phyloP scores from a whole-genome alignment of 345 rosid genomes.

The Cardamine chenopodiifolia region DNA sequence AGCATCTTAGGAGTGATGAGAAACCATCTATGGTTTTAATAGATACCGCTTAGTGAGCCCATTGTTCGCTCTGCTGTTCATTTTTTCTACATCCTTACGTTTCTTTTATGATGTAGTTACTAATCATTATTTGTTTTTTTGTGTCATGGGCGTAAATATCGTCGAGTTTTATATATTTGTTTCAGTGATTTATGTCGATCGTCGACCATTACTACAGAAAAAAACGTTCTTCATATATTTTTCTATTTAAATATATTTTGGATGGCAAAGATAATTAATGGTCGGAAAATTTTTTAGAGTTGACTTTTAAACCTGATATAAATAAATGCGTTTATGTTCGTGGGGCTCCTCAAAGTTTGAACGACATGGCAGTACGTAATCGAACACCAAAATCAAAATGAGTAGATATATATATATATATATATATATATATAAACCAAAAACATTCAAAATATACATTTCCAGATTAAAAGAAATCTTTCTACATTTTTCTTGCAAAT shows the following conservation, averaged over 20 bases:
- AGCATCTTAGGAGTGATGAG: conserved; percentile 19
- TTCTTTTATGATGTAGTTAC: conserved; percentile 9
- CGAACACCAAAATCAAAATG: neutral
- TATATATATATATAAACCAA: neutral
- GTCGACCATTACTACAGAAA: conserved; percentile 1
- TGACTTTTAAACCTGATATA: conserved; percentile 27
- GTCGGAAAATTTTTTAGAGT: conserved; percentile 34
- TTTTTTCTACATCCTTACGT: conserved; percentile 20
- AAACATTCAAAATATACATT: neutral
- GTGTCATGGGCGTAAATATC: conserved; percentile 9
- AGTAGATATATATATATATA: neutral
- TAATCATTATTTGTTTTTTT: neutral
- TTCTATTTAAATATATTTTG: neutral
- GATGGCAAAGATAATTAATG: conserved; percentile 2
- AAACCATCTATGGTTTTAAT: conserved; percentile 27
- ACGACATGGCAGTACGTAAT: neutral
- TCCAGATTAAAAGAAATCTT: neutral
- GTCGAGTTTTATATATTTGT: neutral
- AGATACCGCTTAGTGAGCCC: conserved; percentile 38
- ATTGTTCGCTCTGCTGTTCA: conserved; percentile 9
- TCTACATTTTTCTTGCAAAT: neutral
- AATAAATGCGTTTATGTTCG: conserved; percentile 9
- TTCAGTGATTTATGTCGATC: conserved; percentile 7
- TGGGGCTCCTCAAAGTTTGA: conserved; percentile 15
- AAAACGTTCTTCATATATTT: neutral